Percentiles rank a stretch among this genome's conserved stretches.
Conservation (phyloP, 2,329 filamentous ascomycete species). For the Ramularia collo-cygni region DNA sequence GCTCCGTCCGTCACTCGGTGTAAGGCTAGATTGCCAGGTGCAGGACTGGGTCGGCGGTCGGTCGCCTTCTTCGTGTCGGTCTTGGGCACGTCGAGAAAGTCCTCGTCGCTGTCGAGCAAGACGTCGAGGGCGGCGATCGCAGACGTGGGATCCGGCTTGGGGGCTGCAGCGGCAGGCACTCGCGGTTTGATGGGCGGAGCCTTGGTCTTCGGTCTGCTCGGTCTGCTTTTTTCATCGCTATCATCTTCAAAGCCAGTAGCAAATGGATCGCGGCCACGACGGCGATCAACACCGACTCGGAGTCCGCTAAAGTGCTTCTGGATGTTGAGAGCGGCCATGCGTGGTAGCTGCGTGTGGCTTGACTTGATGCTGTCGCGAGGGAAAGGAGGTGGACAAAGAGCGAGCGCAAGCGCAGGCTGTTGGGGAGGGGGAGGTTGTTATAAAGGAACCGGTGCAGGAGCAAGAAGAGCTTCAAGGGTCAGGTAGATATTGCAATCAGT, state of each 20-base stretch:
- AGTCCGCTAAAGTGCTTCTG: constrained; percentile 28
- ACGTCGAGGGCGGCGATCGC: constrained; percentile 16
- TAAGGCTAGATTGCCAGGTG: constrained; percentile 15
- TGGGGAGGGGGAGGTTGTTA: too few species aligned
- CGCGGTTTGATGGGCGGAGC: constrained; percentile 16
- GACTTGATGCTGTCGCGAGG: too few species aligned
- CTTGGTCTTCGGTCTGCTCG: constrained; percentile 22
- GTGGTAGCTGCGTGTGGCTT: constrained; percentile 5
- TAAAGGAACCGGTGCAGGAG: too few species aligned
- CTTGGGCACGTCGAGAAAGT: constrained; percentile 19
- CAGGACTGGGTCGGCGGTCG: constrained; percentile 26
- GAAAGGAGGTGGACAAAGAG: too few species aligned
- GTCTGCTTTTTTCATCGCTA: constrained; percentile 22
- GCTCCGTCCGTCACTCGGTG: constrained; percentile 16
- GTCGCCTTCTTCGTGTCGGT: constrained; percentile 8
- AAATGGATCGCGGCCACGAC: constrained; percentile 25
- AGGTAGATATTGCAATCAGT: too few species aligned
- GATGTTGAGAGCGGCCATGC: constrained; percentile 29
- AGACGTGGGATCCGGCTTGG: constrained; percentile 11
- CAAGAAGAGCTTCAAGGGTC: too few species aligned
- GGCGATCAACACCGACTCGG: constrained; percentile 26
- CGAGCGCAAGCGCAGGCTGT: background rate
- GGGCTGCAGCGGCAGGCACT: constrained; percentile 6
- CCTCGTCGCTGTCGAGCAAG: constrained; percentile 22
- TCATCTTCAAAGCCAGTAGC: constrained; percentile 30